Evolutionary conservation across 768 basidiomycete species (phyloP), one percentile per base, ranked within the genome.

Genomic region (Kwoniella newhampshirensis): DNA sequence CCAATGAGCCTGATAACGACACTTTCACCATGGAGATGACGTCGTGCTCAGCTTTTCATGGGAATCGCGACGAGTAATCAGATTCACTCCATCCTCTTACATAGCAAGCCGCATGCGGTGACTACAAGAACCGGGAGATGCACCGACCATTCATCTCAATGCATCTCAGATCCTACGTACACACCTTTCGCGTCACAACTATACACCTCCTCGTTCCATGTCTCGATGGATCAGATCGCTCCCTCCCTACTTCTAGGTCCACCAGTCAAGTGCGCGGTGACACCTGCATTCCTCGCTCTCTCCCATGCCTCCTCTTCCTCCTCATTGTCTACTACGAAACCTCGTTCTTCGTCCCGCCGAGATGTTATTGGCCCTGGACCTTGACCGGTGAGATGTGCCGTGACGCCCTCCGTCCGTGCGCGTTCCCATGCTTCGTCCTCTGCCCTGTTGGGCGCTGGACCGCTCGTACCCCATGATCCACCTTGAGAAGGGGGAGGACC

Each of bases 291-390:
- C 54, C 71, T 64, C 5, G 74, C 71, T 28, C 65, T 54, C 60
- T 72, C 67, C 72, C 75, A 75, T 23, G 74, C 74, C 51, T 70
- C 74, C 37, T 77, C 75, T 57, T 77, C 75, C 51, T 71, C 75
- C 9, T 54, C 59, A 51, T 74, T 72, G 25, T 50, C 42, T 12
- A 66, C 54, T 8, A 59, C 56, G 37, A 54, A 64, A 20, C 67
- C 69, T 23, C 56, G 39, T 32, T 50, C 46, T 28, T 58, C 60
- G 17, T 64, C 63, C 30, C 40, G 25, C 12, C 41, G 37, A 18
- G 45, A 4, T 25, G 36, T 28, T 40, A 48, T 21, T 0, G 60
- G 47, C 8, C 49, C 35, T 23, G 60, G 18, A 15, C 54, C 66
- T 45, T 63, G 66, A n/a, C 67, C 63, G 12, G 67, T 73, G n/a